Conservation (phyloP, 139 green algal genomes). For the Coelastrella sp. region DNA sequence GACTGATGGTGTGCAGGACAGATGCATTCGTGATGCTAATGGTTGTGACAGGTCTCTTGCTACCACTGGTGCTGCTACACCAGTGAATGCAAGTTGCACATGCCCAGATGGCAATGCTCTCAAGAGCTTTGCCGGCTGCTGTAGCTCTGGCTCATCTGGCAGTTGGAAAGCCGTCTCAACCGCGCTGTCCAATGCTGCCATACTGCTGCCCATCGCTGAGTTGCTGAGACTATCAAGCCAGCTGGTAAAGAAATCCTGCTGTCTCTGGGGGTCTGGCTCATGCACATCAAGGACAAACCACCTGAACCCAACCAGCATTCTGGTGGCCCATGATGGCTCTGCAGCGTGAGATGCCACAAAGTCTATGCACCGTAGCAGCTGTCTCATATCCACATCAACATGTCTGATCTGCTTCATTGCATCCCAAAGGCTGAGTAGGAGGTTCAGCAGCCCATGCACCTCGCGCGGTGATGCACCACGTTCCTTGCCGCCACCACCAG, state of each 20-base stretch:
- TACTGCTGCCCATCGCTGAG: background rate
- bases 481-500: background rate
- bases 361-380: constrained; percentile 36
- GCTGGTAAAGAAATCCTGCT: constrained; percentile 16
- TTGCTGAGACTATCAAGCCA: constrained; percentile 14
- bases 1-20: constrained; percentile 39
- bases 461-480: background rate
- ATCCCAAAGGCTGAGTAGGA: constrained; percentile 3
- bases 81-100: constrained; percentile 48
- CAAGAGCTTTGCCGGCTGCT: background rate
- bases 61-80: constrained; percentile 14
- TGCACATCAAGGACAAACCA: constrained; percentile 45
- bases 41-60: background rate
- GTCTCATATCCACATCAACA: background rate
- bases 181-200: background rate
- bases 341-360: background rate
- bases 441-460: background rate
- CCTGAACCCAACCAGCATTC: constrained; percentile 46
- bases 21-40: background rate
- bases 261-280: background rate
- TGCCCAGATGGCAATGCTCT: background rate
- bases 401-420: background rate
- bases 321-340: constrained; percentile 14
- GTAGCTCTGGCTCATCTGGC: constrained; percentile 3
- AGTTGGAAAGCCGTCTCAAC: background rate